Conservation (phyloP, 148 eudicot species). For the Rhododendron williamsianum region DNA sequence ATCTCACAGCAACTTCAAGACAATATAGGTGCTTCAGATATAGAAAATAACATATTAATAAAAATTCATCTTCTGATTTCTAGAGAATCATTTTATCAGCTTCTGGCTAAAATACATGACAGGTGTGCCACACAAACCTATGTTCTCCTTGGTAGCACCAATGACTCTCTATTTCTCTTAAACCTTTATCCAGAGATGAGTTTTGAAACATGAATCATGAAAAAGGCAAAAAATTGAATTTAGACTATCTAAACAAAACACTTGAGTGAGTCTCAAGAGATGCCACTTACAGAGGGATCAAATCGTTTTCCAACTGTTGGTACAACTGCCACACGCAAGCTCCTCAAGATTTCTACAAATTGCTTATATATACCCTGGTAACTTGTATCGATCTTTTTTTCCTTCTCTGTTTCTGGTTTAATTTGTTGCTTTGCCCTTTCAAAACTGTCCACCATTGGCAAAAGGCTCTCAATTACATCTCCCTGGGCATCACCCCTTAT, state of each 20-base stretch:
- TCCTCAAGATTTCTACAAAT: constrained; percentile 90
- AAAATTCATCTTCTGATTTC: neutral
- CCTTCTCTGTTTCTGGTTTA: constrained; percentile 71
- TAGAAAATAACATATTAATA: too few species aligned
- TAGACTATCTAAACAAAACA: neutral
- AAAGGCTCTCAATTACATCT: constrained; percentile 82
- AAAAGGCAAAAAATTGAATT: neutral
- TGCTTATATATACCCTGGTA: constrained; percentile 97
- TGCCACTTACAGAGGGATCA: constrained; percentile 73
- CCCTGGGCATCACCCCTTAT: constrained; percentile 71
- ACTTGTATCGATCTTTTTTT: constrained; percentile 80
- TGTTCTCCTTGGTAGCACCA: neutral
- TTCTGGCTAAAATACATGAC: neutral
- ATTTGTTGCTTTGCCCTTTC: constrained; percentile 82
- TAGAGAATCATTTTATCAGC: neutral
- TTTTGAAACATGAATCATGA: neutral
- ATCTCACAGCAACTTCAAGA: neutral
- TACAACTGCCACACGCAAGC: constrained; percentile 64
- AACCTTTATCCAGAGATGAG: neutral
- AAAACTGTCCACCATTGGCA: constrained; percentile 90
- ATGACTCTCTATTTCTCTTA: neutral
- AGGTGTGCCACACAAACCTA: neutral
- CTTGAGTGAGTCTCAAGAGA: neutral
- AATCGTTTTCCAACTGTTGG: constrained; percentile 89
- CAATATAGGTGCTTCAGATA: neutral